These are phyloP conservation scores for Yamadazyma siamensis DNA, from an alignment of 1,139 yeast genomes.

Conservation along the genomic window DNA sequence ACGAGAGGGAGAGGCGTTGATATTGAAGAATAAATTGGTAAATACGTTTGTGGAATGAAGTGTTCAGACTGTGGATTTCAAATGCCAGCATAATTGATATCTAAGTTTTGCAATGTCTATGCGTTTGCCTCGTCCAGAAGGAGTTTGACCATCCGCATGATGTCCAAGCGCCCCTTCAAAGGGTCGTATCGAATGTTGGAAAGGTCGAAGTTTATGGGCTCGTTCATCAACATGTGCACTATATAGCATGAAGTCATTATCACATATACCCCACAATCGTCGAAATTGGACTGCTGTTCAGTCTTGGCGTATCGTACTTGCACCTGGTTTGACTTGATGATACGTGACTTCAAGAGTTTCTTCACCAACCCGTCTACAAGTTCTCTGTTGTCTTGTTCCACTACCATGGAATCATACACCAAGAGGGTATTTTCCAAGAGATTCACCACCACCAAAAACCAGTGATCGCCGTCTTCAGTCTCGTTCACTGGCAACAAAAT, in stretches of 20 bases:
- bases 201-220: constrained; percentile 24
- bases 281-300: constrained; percentile 44
- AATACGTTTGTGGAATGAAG: constrained; percentile 2
- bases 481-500: constrained; percentile 41
- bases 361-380: constrained; percentile 21
- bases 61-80: constrained; percentile 1
- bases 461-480: constrained; percentile 45
- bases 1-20: constrained; percentile 3
- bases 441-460: constrained; percentile 38
- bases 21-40: constrained; percentile 4
- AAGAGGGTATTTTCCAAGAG: constrained; percentile 28
- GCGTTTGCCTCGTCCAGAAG: neutral
- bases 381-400: constrained; percentile 16
- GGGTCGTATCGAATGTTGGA: constrained; percentile 26
- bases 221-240: constrained; percentile 21
- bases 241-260: constrained; percentile 40
- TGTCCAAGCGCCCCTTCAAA: constrained; percentile 25
- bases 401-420: constrained; percentile 41
- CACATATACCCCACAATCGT: constrained; percentile 46
- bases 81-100: too few relatives aligned
- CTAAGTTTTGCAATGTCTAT: too few relatives aligned
- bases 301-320: constrained; percentile 27
- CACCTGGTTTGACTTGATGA: constrained; percentile 11
- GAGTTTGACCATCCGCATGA: constrained; percentile 16
- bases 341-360: constrained; percentile 16